Evolutionary conservation across 2,329 filamentous ascomycete species (phyloP), one percentile per base, ranked within the genome.

Genomic region (Phaeosphaeria sp.): DNA sequence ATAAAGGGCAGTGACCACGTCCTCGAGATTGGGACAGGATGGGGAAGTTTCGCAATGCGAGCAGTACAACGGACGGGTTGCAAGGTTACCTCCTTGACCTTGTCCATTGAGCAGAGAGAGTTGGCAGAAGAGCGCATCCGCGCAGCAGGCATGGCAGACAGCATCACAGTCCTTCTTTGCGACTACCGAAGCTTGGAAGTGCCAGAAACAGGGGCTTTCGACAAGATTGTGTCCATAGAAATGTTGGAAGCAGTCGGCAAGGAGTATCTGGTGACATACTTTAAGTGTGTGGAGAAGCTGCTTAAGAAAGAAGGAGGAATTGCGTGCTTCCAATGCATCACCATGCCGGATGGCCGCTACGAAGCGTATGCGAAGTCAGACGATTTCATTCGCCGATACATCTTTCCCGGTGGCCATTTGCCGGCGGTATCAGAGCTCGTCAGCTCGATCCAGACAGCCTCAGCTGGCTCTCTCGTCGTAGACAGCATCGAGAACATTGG

Each of bases 321-420:
- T 44, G 88, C 86, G 6, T 85, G 89, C 48, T 91, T 92, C 74
- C 90, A 92, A 73, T 91, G 89, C 75, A 92, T 91, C 69, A 92
- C 90, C 1, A 91, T 91, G 84, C 89, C 89, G 0, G 88, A 92
- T 39, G 68, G 83, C 40, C 82, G 88, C 51, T 89, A 91, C 70
- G 85, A 87, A 61, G 84, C 83, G 7, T 91, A 91, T 69, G 82
- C 86, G 18, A 86, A 84, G 65, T 83, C 84, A 2, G 86, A 90
- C 73, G 89, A 91, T 70, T 92, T 92, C 75, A 91, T 92, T 70
- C 85, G 89, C 56, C 87, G 88, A 60, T 91, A 92, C 76, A 92
- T 92, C 53, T 92, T 93, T 75, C 90, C 90, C 0, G 89, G 90
- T n/a, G 90, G 90, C 0, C 89, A 92, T 68, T 78, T 92, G 71